Evolutionary conservation across 805 yeast species (phyloP), one percentile per base, ranked within the genome.

Genomic region (Lipomyces sp.): DNA sequence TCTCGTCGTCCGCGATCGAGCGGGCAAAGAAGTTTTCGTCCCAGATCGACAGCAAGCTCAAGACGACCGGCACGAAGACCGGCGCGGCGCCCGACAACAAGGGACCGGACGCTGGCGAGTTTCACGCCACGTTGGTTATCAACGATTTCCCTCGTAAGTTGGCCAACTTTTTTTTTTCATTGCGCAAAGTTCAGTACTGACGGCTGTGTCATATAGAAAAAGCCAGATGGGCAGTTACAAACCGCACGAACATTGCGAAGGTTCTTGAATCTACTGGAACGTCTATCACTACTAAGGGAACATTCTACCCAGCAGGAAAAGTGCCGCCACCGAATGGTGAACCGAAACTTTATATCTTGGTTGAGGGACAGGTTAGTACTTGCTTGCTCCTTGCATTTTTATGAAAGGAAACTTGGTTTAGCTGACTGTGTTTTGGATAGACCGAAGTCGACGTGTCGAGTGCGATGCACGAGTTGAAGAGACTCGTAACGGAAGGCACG

Each of bases 201-300:
- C 23, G 7, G 13, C 8, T 34, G 2, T 39, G 16, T n/a, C n/a
- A n/a, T n/a, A n/a, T 36, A 52, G 59, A 84, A 62, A 72, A 75
- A 23, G 86, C 85, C 0, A 72, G 96, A 61, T 84, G 95, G 95
- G 74, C 73, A 48, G 86, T 84, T 2, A 80, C 89, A 2, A 83
- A 81, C 60, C 76, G 83, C 32, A 82, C 83, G 1, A 82, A 80
- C 39, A 70, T 84, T 35, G 66, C 78, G 1, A 78, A 78, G 60
- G 76, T 89, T 40, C 80, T 80, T 39, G 95, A 88, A 44, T 71
- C 80, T 42, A 82, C 93, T 0, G 77, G 82, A 0, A 80, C 88
- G 2, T 81, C 95, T 4, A 79, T 90, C 39, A 89, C 96, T 1
- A 80, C 81, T 47, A 86, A 82, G 63, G 98, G 98, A 14, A 79